phyloP scores from a whole-genome alignment of 495 filamentous ascomycete genomes.

The Podospora fimiseda region DNA sequence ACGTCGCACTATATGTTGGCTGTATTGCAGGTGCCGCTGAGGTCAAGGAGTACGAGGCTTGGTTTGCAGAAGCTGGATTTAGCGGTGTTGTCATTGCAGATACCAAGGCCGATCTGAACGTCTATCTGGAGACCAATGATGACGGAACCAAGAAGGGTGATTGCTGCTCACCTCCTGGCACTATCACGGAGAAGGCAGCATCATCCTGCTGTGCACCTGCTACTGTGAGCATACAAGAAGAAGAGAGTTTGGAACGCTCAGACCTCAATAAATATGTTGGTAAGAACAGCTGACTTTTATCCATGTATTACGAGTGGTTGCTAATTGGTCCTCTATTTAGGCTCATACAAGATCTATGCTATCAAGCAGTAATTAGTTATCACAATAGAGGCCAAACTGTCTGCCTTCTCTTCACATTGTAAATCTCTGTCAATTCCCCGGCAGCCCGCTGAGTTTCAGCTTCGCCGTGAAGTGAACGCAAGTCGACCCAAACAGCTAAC shows the following conservation, averaged over 20 bases:
- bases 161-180: conserved; percentile 13
- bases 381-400: background rate
- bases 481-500: no score
- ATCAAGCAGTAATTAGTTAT: conserved; percentile 24
- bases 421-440: no score
- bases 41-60: conserved; percentile 50
- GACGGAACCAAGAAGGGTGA: conserved; percentile 15
- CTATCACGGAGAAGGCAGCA: no score
- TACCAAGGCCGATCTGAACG: conserved; percentile 49
- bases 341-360: conserved; percentile 40
- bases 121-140: conserved; percentile 42
- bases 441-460: no score
- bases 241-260: conserved; percentile 3
- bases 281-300: conserved; percentile 26
- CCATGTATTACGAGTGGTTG: background rate
- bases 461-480: no score
- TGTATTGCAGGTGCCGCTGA: conserved; percentile 55
- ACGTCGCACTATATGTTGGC: conserved; percentile 52
- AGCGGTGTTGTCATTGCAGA: conserved; percentile 50
- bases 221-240: background rate
- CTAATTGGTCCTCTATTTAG: conserved; percentile 13
- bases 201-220: background rate
- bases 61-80: conserved; percentile 50
- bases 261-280: conserved; percentile 50
- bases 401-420: no score